phyloP scores from a whole-genome alignment of 148 eudicot genomes.

The Vaccinium darrowii region DNA sequence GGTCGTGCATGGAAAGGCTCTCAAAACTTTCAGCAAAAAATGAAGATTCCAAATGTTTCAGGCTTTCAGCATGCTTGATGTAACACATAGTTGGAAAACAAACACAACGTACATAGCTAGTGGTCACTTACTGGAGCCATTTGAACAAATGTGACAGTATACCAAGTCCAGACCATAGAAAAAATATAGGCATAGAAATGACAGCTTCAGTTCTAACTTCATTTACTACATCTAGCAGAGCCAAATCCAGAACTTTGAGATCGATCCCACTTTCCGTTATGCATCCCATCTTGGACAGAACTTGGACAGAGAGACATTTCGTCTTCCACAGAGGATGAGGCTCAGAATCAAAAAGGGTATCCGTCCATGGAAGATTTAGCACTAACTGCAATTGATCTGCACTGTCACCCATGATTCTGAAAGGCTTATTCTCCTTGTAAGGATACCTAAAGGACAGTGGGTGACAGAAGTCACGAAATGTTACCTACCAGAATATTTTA shows the following conservation, averaged over 20 bases:
- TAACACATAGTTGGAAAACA: neutral
- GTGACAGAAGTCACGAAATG: slow-evolving; percentile 10
- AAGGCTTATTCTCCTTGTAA: slow-evolving; percentile 40
- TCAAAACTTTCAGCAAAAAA: slow-evolving; percentile 2
- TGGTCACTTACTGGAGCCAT: slow-evolving; percentile 72
- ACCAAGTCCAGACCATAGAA: slow-evolving; percentile 55
- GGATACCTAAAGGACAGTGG: slow-evolving; percentile 36
- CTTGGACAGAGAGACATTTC: slow-evolving; percentile 65
- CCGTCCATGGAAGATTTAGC: slow-evolving; percentile 87
- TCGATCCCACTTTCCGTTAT: slow-evolving; percentile 33
- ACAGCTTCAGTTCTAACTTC: slow-evolving; percentile 82
- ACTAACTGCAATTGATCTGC: slow-evolving; percentile 39
- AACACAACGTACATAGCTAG: neutral
- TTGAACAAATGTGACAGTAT: slow-evolving; percentile 47
- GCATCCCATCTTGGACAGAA: slow-evolving; percentile 56
- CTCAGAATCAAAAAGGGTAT: slow-evolving; percentile 31
- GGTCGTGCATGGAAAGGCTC: neutral
- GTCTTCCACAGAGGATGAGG: slow-evolving; percentile 49
- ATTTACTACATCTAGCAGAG: slow-evolving; percentile 63
- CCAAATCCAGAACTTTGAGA: slow-evolving; percentile 64
- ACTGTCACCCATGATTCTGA: slow-evolving; percentile 32
- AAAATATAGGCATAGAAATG: slow-evolving; percentile 63
- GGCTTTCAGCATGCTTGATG: neutral
- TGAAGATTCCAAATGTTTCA: neutral
- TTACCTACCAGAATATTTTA: neutral